Evolutionary conservation across 805 yeast genomes (phyloP).

Genomic region (Metschnikowia koreensis): DNA sequence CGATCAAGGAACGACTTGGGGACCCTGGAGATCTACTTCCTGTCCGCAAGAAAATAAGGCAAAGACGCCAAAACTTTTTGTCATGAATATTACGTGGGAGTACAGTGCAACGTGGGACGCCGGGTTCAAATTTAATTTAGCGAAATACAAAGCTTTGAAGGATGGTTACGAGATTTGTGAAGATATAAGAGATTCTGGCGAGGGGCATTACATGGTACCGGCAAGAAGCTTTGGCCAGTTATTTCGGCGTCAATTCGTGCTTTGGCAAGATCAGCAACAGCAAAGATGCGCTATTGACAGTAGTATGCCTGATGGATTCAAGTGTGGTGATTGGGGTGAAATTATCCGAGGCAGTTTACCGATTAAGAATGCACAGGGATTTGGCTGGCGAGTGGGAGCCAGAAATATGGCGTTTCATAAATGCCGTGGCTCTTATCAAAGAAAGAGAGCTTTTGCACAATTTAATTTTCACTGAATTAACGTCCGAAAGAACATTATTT

Average conservation of each 20-base stretch:
- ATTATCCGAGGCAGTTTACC: not conserved
- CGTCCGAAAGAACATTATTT: no score
- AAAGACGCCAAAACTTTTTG: not conserved
- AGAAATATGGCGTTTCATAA: not conserved
- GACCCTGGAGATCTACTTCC: not conserved
- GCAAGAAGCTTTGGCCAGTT: slow-evolving; percentile 1
- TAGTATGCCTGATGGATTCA: not conserved
- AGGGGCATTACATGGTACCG: not conserved
- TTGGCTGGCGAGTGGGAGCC: not conserved
- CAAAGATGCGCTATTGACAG: not conserved
- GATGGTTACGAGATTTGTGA: not conserved
- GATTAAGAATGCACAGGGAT: not conserved
- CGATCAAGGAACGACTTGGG: not conserved
- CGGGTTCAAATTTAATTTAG: not conserved
- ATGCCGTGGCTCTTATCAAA: not conserved
- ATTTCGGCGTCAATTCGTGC: not conserved
- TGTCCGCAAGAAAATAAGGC: not conserved
- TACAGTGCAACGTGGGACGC: slow-evolving; percentile 3
- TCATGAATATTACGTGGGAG: not conserved
- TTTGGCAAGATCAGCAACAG: slow-evolving; percentile 3
- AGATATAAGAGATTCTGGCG: not conserved
- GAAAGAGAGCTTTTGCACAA: not conserved
- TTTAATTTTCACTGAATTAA: no score
- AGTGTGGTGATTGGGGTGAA: not conserved
- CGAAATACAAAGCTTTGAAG: not conserved